phyloP scores from a whole-genome alignment of 1,139 yeast species.

The Taphrina sp. region DNA sequence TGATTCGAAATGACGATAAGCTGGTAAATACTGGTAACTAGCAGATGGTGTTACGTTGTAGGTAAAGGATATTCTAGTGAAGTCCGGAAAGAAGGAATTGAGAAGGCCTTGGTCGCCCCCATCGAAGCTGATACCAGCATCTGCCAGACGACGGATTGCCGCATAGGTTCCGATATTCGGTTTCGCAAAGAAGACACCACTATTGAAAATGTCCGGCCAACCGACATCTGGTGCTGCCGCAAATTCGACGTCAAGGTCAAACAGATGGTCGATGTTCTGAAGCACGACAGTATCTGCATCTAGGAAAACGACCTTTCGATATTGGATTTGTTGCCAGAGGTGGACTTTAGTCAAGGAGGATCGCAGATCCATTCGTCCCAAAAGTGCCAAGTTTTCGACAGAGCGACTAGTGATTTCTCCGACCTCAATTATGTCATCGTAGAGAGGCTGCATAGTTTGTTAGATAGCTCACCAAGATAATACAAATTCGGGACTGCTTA shows the following conservation, averaged over 20 bases:
- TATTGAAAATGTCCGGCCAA: constrained; percentile 91
- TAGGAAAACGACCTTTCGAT: constrained; percentile 63
- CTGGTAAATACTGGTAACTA: constrained; percentile 82
- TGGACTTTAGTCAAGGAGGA: constrained; percentile 70
- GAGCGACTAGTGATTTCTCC: constrained; percentile 38
- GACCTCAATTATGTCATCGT: constrained; percentile 37
- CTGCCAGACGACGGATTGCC: constrained; percentile 49
- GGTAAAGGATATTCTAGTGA: constrained; percentile 74
- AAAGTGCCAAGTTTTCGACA: constrained; percentile 47
- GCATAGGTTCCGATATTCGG: constrained; percentile 56
- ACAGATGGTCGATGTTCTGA: constrained; percentile 48
- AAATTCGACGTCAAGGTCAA: constrained; percentile 43
- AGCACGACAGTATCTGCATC: constrained; percentile 81
- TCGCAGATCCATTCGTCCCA: constrained; percentile 73
- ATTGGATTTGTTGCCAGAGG: constrained; percentile 65
- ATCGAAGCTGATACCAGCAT: constrained; percentile 61
- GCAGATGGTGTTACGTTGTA: constrained; percentile 82
- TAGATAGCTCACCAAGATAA: no score
- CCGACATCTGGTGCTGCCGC: constrained; percentile 88
- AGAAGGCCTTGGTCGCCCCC: constrained; percentile 92
- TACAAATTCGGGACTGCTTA: no score
- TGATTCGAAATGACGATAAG: constrained; percentile 58
- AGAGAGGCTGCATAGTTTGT: constrained; percentile 30
- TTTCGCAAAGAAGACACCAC: constrained; percentile 67
- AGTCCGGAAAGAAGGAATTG: constrained; percentile 66